Conservation (phyloP, 805 yeast species). For the Kodamaea nitidulidarum region DNA sequence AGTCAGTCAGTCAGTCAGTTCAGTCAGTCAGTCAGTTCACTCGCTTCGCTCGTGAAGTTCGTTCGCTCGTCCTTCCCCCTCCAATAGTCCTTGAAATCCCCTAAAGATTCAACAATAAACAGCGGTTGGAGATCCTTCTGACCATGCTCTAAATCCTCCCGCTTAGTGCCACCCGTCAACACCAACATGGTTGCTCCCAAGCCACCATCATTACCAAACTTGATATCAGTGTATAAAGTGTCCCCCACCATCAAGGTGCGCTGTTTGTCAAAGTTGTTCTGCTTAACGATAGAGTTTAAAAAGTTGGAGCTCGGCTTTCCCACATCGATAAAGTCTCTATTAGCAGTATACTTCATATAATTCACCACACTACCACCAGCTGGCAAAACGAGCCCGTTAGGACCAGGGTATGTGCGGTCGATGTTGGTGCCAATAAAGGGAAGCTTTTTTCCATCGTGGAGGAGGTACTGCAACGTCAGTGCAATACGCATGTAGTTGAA, state of each 20-base stretch:
- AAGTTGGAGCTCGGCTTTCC: constrained; percentile 37
- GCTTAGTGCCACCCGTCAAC: constrained; percentile 34
- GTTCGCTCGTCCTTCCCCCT: too few species aligned
- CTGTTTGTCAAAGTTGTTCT: constrained; percentile 22
- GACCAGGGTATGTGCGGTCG: constrained; percentile 40
- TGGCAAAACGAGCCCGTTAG: constrained; percentile 33
- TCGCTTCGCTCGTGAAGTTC: too few species aligned
- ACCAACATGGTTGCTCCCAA: constrained; percentile 29
- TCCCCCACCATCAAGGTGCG: constrained; percentile 40
- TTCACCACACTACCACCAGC: constrained; percentile 41
- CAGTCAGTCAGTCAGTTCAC: background rate
- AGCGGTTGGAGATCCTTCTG: constrained; percentile 22
- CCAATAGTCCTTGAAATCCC: background rate
- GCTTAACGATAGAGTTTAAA: constrained; percentile 26
- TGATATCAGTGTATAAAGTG: constrained; percentile 40
- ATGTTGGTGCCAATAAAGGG: constrained; percentile 41
- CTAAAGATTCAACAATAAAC: constrained; percentile 18
- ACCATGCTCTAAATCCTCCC: constrained; percentile 21
- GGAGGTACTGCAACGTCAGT: constrained; percentile 34
- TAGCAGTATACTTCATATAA: constrained; percentile 33
- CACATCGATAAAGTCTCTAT: constrained; percentile 30
- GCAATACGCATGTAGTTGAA: constrained; percentile 36
- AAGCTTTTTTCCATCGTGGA: constrained; percentile 25
- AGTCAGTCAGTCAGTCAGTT: too few species aligned
- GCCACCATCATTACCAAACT: constrained; percentile 39